Percentiles rank a stretch among this genome's conserved stretches.
Conservation (phyloP, 31 red algal genomes). For the Endocladia muricata region DNA sequence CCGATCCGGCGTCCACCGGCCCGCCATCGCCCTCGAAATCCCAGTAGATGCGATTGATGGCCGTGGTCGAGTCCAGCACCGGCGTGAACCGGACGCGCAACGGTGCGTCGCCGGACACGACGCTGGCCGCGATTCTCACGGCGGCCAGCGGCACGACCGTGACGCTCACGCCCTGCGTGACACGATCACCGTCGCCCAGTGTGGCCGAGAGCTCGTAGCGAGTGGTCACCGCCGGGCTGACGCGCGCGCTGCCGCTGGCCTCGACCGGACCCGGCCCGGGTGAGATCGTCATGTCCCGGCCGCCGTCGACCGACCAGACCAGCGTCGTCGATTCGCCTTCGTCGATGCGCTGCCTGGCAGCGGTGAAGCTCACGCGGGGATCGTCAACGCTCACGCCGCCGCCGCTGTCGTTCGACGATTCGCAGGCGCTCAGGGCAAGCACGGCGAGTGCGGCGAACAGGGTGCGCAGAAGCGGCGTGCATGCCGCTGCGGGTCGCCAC, state of each 20-base stretch:
- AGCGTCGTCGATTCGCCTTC: not conserved
- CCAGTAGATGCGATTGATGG: not conserved
- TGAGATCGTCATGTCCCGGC: not conserved
- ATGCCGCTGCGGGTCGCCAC: no score
- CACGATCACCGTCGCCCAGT: not conserved
- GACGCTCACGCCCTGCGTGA: not conserved
- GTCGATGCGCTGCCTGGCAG: no score
- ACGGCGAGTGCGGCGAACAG: no score
- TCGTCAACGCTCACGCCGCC: no score
- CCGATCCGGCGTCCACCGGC: not conserved
- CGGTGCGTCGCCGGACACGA: not conserved
- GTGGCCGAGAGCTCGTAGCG: not conserved
- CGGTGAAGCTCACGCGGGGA: no score
- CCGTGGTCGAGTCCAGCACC: not conserved
- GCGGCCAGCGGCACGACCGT: not conserved
- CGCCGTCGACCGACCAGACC: not conserved
- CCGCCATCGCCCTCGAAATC: conserved; percentile 3
- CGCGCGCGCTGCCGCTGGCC: not conserved
- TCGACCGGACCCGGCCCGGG: not conserved
- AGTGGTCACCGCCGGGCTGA: not conserved
- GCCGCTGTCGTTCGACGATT: no score
- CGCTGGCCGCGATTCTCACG: not conserved
- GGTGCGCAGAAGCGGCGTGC: no score
- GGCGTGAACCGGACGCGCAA: not conserved
- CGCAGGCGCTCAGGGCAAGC: no score